These are phyloP conservation scores for Iris macrosiphon DNA, from an alignment of 106 monocot genomes.

Conservation along the genomic window DNA sequence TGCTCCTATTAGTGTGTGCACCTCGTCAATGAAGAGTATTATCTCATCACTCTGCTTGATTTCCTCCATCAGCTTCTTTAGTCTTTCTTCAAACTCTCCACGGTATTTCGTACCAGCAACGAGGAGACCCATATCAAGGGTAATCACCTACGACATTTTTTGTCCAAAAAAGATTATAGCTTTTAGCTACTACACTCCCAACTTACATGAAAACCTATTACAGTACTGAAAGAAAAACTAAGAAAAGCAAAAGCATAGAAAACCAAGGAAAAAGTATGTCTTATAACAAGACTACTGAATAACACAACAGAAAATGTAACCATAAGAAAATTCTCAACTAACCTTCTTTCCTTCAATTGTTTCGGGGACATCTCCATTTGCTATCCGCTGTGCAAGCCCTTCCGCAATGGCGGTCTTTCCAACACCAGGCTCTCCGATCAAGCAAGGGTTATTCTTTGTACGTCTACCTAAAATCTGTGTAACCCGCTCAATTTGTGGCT, in stretches of 20 bases:
- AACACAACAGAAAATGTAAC: background rate
- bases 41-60: slow-evolving; percentile 18
- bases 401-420: slow-evolving; percentile 22
- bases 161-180: background rate
- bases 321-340: slow-evolving; percentile 3
- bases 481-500: slow-evolving; percentile 28
- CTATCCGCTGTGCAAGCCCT: slow-evolving; percentile 23
- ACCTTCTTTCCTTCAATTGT: slow-evolving; percentile 31
- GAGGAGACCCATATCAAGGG: slow-evolving; percentile 10
- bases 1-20: slow-evolving; percentile 18
- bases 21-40: slow-evolving; percentile 17
- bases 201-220: background rate
- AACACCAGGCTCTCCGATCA: slow-evolving; percentile 26
- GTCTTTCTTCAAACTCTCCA: slow-evolving; percentile 18
- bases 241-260: background rate
- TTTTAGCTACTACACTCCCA: background rate
- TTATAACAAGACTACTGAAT: background rate
- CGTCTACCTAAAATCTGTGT: slow-evolving; percentile 33
- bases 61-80: slow-evolving; percentile 16
- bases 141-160: slow-evolving; percentile 5
- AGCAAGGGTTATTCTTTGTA: slow-evolving; percentile 28
- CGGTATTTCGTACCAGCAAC: slow-evolving; percentile 17
- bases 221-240: background rate
- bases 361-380: slow-evolving; percentile 18
- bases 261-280: background rate